phyloP scores from a whole-genome alignment of 2,329 filamentous ascomycete species.

The Colletotrichum echinochloae region DNA sequence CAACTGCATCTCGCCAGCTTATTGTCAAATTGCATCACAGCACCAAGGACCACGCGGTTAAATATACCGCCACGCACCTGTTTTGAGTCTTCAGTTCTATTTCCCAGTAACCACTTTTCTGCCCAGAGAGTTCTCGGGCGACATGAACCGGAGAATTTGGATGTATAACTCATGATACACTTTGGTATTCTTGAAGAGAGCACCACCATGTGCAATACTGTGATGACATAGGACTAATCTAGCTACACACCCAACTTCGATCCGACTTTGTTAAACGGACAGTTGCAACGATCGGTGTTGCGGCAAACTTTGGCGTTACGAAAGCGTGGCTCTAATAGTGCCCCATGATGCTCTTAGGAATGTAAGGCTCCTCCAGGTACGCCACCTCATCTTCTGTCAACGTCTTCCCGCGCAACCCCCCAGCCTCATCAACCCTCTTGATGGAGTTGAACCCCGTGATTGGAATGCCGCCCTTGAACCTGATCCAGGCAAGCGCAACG shows the following conservation, averaged over 20 bases:
- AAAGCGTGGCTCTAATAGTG: constrained; percentile 37
- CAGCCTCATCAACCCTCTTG: constrained; percentile 34
- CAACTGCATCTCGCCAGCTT: too few species aligned
- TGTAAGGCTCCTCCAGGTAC: constrained; percentile 36
- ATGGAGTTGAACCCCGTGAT: constrained; percentile 37
- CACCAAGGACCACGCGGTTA: too few species aligned
- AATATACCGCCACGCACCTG: neutral
- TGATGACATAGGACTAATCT: neutral
- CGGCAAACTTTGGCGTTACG: too few species aligned
- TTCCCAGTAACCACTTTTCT: neutral
- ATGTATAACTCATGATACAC: neutral
- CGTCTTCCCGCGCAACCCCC: constrained; percentile 27
- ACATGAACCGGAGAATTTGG: neutral
- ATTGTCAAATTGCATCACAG: neutral
- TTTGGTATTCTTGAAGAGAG: neutral
- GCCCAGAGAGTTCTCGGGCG: neutral
- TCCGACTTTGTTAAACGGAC: too few species aligned
- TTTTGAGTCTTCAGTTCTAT: neutral
- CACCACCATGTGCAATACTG: neutral
- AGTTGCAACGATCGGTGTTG: too few species aligned
- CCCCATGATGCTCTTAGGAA: constrained; percentile 43
- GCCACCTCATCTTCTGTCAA: constrained; percentile 30
- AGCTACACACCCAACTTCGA: neutral
- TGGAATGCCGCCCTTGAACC: constrained; percentile 29
- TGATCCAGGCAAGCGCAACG: constrained; percentile 33